These are phyloP conservation scores for Yamadazyma membranifaciens DNA, from an alignment of 1,139 yeast genomes.

Conservation along the genomic window DNA sequence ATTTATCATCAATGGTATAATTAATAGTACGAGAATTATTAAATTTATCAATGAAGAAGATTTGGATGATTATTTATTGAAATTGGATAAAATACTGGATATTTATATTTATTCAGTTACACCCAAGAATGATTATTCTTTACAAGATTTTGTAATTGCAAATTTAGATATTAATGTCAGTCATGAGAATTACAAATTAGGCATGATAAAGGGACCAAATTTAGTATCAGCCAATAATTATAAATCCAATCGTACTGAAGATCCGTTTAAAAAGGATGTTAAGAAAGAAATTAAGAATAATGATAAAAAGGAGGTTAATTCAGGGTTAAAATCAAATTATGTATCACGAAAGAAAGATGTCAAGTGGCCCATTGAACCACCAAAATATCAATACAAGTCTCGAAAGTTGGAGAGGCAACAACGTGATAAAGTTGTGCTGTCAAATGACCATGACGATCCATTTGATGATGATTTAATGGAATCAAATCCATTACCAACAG, in stretches of 20 bases:
- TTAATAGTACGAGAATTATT: conserved; percentile 15
- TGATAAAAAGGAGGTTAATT: conserved; percentile 1
- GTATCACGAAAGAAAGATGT: conserved; percentile 22
- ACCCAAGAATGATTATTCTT: conserved; percentile 18
- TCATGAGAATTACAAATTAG: conserved; percentile 23
- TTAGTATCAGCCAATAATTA: conserved; percentile 12
- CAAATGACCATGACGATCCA: conserved; percentile 20
- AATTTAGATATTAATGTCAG: conserved; percentile 25
- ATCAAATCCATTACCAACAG: conserved; percentile 1
- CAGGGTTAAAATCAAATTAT: conserved; percentile 12
- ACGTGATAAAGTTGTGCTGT: conserved; percentile 35
- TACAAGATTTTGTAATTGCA: conserved; percentile 28
- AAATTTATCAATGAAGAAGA: conserved; percentile 22
- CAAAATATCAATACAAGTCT: conserved; percentile 36
- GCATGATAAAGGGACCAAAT: conserved; percentile 37
- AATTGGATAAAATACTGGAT: conserved; percentile 22
- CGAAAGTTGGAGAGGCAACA: conserved; percentile 28
- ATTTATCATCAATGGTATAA: conserved; percentile 31
- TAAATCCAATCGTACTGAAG: background rate
- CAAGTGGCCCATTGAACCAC: conserved; percentile 9
- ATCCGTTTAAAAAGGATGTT: background rate
- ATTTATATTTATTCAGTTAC: conserved; percentile 35
- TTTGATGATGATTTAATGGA: conserved; percentile 13
- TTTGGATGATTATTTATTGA: conserved; percentile 16
- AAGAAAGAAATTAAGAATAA: background rate